Evolutionary conservation across 1,284 basidiomycete genomes (phyloP).

Genomic region (Cystobasidiaceae sp.): DNA sequence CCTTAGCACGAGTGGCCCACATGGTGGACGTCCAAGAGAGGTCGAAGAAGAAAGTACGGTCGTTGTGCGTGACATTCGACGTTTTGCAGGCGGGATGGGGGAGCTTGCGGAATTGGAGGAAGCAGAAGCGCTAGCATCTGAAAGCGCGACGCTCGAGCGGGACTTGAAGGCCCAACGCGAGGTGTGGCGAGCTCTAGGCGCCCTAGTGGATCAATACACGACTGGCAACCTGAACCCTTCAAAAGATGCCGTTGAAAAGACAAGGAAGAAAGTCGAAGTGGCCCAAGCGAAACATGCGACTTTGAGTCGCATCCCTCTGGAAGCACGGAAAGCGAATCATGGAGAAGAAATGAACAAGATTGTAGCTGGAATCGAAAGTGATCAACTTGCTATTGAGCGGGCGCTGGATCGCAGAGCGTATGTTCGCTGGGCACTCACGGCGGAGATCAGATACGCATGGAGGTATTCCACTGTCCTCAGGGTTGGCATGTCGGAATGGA

Average conservation of each 20-base stretch:
- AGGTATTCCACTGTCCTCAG: not conserved
- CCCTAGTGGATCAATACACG: conserved; percentile 75
- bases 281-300: conserved; percentile 44
- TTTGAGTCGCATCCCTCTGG: not conserved
- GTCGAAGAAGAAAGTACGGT: conserved; percentile 3
- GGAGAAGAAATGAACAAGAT: conserved; percentile 18
- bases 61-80: not conserved
- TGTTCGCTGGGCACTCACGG: not conserved
- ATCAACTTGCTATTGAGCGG: conserved; percentile 5
- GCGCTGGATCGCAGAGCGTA: conserved; percentile 6
- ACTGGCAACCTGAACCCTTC: conserved; percentile 55
- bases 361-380: conserved; percentile 12
- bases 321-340: not conserved
- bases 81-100: not conserved
- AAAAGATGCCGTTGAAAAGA: conserved; percentile 72
- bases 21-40: conserved; percentile 29
- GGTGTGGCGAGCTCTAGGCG: conserved; percentile 74
- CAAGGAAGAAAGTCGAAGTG: conserved; percentile 74
- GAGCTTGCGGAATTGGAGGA: not conserved
- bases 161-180: conserved; percentile 68
- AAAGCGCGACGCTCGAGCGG: conserved; percentile 29
- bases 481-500: conserved; percentile 3
- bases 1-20: conserved; percentile 22
- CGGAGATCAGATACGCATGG: conserved; percentile 17
- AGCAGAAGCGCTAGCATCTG: not conserved